Evolutionary conservation across 2,329 filamentous ascomycete genomes (phyloP), one percentile per base, ranked within the genome.

Genomic region (Epichloe sibirici): DNA sequence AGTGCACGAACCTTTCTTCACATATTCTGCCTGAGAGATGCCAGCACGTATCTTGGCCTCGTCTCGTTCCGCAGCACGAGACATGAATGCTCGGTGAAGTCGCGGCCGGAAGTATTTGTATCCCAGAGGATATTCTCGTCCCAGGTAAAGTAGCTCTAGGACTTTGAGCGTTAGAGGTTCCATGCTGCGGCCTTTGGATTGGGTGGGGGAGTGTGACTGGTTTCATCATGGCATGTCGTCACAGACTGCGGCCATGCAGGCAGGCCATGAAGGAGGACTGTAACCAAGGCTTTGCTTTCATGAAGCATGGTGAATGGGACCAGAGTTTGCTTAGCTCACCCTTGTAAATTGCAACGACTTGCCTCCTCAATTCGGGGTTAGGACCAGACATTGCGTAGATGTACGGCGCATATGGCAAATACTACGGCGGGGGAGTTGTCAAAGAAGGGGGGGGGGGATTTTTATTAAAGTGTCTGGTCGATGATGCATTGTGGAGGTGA

Each of bases 331-430:
- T 7, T 5, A 15, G n/a, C 49, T 40, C 31, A 88, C 89, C 87
- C 82, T 95, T 96, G 74, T 95, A 96, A 54, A 95, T 81, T 39
- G 79, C 77, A 57, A 95, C 86, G 45, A 95, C 90, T 65, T 93
- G 81, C 55, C 80, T 75, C 51, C 89, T 82, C 31, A 96, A 76
- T 55, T 78, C 71, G 2, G 73, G 69, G 58, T 79, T 83, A 0
- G 69, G 61, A 21, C 49, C 53, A 45, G 55, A 56, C 66, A 66
- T 68, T 38, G 45, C 31, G 45, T 23, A 35, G 13, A 21, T 7
- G 49, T 13, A 37, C 34, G 12, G 46, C 46, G 37, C 53, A 49
- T 46, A 15, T 34, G 8, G 40, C 21, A 21, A 6, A 23, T 38
- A 8, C 7, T 6, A n/a, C 5, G 23, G 25, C 53, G 2, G 45